phyloP scores from a whole-genome alignment of 139 green algal species.

The Spirogloea muscicola region DNA sequence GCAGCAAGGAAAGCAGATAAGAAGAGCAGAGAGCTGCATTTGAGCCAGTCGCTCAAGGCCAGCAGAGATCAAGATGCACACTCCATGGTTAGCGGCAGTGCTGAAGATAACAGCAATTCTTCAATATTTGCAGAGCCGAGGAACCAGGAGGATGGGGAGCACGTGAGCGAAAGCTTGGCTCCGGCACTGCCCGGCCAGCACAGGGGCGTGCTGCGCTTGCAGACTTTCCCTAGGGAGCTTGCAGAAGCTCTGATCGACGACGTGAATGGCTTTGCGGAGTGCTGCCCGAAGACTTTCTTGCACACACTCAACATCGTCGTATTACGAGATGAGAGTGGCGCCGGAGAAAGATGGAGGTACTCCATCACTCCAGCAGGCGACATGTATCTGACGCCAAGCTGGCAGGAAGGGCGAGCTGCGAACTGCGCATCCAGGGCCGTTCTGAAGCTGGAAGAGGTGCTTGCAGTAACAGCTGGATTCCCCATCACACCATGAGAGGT shows the following conservation, averaged over 20 bases:
- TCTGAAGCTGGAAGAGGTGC: conserved; percentile 21
- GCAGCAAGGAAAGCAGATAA: too few species aligned
- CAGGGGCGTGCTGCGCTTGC: neutral
- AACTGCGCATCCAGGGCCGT: conserved; percentile 10
- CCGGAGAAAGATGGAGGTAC: neutral
- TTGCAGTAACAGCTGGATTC: neutral
- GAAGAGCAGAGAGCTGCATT: too few species aligned
- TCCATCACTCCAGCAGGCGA: neutral
- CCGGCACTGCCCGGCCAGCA: too few species aligned
- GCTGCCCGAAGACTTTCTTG: neutral
- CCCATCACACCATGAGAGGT: neutral
- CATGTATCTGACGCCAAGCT: conserved; percentile 13
- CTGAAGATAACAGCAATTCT: too few species aligned
- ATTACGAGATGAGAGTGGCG: too few species aligned
- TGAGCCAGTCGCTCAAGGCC: too few species aligned
- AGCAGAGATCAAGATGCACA: too few species aligned
- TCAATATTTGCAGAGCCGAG: too few species aligned
- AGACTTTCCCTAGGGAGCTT: neutral
- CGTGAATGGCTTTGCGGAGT: too few species aligned
- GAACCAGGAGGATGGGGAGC: too few species aligned
- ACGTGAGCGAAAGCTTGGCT: too few species aligned
- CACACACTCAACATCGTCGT: neutral
- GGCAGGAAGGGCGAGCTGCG: neutral
- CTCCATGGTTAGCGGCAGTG: too few species aligned
- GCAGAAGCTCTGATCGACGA: conserved; percentile 9